Percentiles rank a stretch among this genome's conserved stretches.
Evolutionary conservation across 2,329 filamentous ascomycete species (phyloP).

Genomic region (Phaeophleospora eucalypticola): DNA sequence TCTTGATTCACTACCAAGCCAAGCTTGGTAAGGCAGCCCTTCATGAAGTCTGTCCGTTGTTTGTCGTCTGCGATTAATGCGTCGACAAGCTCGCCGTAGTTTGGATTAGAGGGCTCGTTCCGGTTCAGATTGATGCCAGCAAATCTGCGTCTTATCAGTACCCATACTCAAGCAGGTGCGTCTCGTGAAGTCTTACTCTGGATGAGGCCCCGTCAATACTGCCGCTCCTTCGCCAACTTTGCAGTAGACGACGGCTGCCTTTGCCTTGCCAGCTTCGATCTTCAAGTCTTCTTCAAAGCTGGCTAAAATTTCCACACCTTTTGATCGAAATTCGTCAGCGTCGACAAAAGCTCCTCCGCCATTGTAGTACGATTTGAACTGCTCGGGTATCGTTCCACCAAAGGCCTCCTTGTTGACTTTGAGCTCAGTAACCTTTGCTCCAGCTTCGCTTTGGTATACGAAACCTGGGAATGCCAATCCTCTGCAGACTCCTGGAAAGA

Average conservation of each 20-base stretch:
- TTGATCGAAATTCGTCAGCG: conserved; percentile 56
- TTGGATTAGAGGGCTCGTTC: conserved; percentile 56
- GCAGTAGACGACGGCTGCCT: conserved; percentile 78
- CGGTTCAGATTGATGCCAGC: conserved; percentile 71
- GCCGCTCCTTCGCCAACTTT: conserved; percentile 75
- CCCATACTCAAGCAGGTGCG: background rate
- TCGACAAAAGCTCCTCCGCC: conserved; percentile 92
- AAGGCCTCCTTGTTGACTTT: conserved; percentile 61
- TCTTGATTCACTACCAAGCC: conserved; percentile 74
- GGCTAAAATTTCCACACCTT: conserved; percentile 75
- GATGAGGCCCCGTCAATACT: conserved; percentile 82
- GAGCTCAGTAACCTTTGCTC: conserved; percentile 69
- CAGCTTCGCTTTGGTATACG: conserved; percentile 80
- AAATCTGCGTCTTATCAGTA: conserved; percentile 56
- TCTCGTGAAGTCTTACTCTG: conserved; percentile 62
- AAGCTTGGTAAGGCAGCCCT: conserved; percentile 72
- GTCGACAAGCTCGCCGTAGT: conserved; percentile 67
- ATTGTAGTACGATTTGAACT: conserved; percentile 82
- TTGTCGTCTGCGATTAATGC: conserved; percentile 65
- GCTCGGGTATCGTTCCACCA: conserved; percentile 50
- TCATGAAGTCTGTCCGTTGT: conserved; percentile 69
- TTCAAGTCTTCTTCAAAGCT: conserved; percentile 70
- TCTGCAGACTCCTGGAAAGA: conserved; percentile 82
- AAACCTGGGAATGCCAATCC: conserved; percentile 88
- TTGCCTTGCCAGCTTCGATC: conserved; percentile 68